Evolutionary conservation across 73 alveolate genomes (phyloP), one percentile per base, ranked within the genome.

Genomic region (Symbiodinium natans): DNA sequence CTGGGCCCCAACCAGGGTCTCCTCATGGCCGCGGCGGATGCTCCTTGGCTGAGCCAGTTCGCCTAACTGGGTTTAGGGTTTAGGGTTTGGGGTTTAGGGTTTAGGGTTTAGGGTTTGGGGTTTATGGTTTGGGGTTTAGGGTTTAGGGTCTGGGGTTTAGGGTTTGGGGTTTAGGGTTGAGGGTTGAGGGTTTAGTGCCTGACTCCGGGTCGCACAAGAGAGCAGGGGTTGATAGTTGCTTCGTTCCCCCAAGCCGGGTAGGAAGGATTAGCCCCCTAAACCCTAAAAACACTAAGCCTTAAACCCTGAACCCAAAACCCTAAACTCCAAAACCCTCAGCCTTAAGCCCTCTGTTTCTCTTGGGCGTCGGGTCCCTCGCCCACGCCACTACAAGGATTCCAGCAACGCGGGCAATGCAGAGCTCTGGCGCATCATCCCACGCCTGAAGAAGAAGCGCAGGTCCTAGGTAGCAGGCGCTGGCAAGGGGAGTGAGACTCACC

Each of bases 1-100:
- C 52, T 90, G 97, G 97, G 97, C 88, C 97, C 97, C 77, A 90
- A 90, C 89, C 97, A 90, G 88, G 97, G 97, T 52, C 88, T 90
- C 10, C 43, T 90, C 88, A 90, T 90, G 97, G 74, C 97, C 33
- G 97, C 97, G 43, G 88, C 88, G 11, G 97, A 68, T 68, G 77
- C 77, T 11, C 34, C 25, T 63, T 17, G 39, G 31, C 77, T 63
- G 31, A 34, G 36, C 31, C 38, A 1, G 38, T n/a, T 31, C 36
- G 77, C 34, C 9, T 63, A 1, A 5, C 3, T 31, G 77, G 40
- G 15, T 17, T 19, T 2, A 29, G 77, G 74, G 74, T 9, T 56
- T 56, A 56, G 31, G 74, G 74, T 56, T 56, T 56, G 6, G 31
- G 31, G 33, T 56, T 56, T 56, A 56, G 74, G 74, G 74, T 19